Percentiles rank a stretch among this genome's conserved stretches.
These are phyloP conservation scores for Tylopilus plumbeoviolaceoides DNA, from an alignment of 768 basidiomycete genomes.

Conservation along the genomic window DNA sequence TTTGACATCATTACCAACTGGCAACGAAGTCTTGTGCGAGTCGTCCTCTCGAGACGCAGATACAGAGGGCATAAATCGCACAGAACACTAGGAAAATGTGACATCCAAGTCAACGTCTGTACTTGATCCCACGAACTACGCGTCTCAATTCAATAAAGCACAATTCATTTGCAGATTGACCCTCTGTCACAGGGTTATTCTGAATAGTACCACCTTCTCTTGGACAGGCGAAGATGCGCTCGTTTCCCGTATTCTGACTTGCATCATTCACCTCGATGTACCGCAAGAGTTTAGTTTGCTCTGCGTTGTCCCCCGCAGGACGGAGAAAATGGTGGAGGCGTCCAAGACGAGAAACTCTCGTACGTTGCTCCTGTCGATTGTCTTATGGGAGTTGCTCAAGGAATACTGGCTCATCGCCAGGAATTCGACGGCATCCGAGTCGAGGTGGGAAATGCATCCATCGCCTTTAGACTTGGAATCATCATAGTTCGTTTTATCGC, in stretches of 20 bases:
- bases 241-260: constrained; percentile 2
- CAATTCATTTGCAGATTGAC: not conserved
- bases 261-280: not conserved
- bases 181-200: not conserved
- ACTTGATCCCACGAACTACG: not conserved
- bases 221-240: constrained; percentile 9
- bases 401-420: not conserved
- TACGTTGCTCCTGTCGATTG: not conserved
- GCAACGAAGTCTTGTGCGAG: not conserved
- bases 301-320: constrained; percentile 3
- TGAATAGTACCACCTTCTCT: not conserved
- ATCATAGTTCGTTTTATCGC: too few species aligned
- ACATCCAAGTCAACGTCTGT: not conserved
- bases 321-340: not conserved
- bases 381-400: not conserved
- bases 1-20: not conserved
- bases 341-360: constrained; percentile 9
- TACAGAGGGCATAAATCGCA: not conserved
- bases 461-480: too few species aligned
- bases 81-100: not conserved
- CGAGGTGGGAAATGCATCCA: not conserved
- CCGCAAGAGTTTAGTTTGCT: constrained; percentile 15
- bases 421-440: not conserved
- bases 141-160: not conserved
- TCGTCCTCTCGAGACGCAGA: not conserved